Evolutionary conservation across 345 rosid genomes (phyloP).

Genomic region (Syzygium aqueum): DNA sequence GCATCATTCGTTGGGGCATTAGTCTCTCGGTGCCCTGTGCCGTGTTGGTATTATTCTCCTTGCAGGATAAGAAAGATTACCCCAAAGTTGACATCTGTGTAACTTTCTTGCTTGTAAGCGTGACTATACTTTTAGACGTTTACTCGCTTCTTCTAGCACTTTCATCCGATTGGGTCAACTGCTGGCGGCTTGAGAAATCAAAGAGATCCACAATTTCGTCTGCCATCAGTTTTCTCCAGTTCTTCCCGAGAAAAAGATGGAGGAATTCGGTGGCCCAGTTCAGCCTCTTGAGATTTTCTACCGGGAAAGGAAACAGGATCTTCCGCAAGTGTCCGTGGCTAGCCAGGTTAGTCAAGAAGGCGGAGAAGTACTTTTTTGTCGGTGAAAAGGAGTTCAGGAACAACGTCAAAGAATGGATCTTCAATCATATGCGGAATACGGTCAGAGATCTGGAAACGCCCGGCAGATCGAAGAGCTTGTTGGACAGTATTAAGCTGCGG

Average conservation of each 20-base stretch:
- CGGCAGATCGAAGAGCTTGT: accelerated
- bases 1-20: neutral
- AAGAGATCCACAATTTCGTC: neutral
- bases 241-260: neutral
- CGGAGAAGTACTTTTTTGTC: neutral
- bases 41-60: neutral
- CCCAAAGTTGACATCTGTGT: neutral
- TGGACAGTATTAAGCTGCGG: neutral
- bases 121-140: neutral
- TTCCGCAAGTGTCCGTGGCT: neutral
- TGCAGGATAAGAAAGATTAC: neutral
- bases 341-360: neutral
- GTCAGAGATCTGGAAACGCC: accelerated
- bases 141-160: neutral
- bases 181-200: neutral
- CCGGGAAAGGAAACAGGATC: neutral
- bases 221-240: neutral
- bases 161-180: neutral
- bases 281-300: neutral
- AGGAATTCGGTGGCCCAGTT: neutral
- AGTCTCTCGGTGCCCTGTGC: neutral
- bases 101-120: neutral
- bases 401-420: neutral
- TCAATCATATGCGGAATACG: accelerated
- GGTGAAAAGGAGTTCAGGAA: neutral